phyloP scores from a whole-genome alignment of 169 alveolate genomes.

The Babesia caballi region DNA sequence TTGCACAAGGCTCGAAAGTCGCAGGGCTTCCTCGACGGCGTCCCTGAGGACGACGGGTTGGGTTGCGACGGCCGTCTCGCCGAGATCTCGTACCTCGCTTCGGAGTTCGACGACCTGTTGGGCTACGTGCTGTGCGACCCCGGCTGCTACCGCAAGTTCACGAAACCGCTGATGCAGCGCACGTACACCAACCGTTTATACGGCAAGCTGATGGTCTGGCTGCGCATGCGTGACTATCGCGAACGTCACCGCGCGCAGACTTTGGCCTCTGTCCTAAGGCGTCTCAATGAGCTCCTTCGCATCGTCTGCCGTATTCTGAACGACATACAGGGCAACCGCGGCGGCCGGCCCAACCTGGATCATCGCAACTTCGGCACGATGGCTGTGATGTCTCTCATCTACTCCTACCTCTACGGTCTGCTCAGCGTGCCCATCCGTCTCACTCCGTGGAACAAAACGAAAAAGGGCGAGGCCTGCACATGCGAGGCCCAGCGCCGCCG shows the following conservation, averaged over 20 bases:
- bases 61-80: conserved; percentile 31
- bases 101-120: conserved; percentile 54
- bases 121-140: conserved; percentile 33
- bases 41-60: not conserved
- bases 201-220: conserved; percentile 35
- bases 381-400: conserved; percentile 40
- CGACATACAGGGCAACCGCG: not conserved
- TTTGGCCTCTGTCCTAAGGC: conserved; percentile 6
- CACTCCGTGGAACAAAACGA: conserved; percentile 50
- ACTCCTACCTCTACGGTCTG: conserved; percentile 59
- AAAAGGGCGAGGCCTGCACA: conserved; percentile 3
- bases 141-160: conserved; percentile 42
- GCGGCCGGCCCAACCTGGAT: not conserved
- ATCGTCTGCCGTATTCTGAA: conserved; percentile 46
- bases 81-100: conserved; percentile 38
- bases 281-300: conserved; percentile 38
- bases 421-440: conserved; percentile 45
- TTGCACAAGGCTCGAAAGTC: conserved; percentile 8
- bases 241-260: conserved; percentile 11
- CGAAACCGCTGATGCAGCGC: conserved; percentile 44
- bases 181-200: conserved; percentile 37
- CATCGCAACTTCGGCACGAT: conserved; percentile 26
- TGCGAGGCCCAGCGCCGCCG: not conserved
- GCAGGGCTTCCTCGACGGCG: not conserved
- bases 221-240: conserved; percentile 29